phyloP scores from a whole-genome alignment of 768 basidiomycete species.

The Xerocomus spinulosus region DNA sequence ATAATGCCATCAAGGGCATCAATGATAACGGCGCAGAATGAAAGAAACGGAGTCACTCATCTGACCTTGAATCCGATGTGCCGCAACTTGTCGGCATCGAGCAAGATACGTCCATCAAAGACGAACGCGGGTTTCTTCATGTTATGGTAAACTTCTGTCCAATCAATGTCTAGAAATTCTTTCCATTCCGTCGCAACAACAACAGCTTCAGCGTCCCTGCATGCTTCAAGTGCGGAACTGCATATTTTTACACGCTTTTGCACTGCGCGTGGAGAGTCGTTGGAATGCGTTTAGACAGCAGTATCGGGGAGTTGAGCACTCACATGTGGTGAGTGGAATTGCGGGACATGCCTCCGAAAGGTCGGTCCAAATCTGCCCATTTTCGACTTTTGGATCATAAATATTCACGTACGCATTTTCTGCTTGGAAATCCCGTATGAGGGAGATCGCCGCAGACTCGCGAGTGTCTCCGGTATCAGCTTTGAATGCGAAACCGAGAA shows the following conservation, averaged over 20 bases:
- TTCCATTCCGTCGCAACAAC: slow-evolving; percentile 98
- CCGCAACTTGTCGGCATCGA: slow-evolving; percentile 75
- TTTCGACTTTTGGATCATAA: slow-evolving; percentile 88
- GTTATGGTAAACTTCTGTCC: slow-evolving; percentile 74
- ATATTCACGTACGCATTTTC: slow-evolving; percentile 85
- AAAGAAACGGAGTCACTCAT: background rate
- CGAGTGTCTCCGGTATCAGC: slow-evolving; percentile 99
- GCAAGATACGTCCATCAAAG: slow-evolving; percentile 87
- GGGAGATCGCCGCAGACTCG: slow-evolving; percentile 92
- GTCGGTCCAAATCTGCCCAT: slow-evolving; percentile 84
- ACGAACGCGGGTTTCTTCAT: slow-evolving; percentile 99
- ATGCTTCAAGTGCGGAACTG: slow-evolving; percentile 78
- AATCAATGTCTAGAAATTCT: slow-evolving; percentile 91
- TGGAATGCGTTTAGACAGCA: background rate
- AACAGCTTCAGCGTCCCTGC: slow-evolving; percentile 84
- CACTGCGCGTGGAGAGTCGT: slow-evolving; percentile 42
- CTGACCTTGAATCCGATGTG: slow-evolving; percentile 85
- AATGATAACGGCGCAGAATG: background rate
- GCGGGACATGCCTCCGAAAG: slow-evolving; percentile 65
- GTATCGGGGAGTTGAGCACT: slow-evolving; percentile 22
- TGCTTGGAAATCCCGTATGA: slow-evolving; percentile 88
- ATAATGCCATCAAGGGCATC: slow-evolving; percentile 7
- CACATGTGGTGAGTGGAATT: slow-evolving; percentile 62
- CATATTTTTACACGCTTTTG: slow-evolving; percentile 84
- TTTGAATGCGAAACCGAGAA: slow-evolving; percentile 98